These are phyloP conservation scores for Colletotrichum noveboracense DNA, from an alignment of 2,329 filamentous ascomycete genomes.

Conservation along the genomic window DNA sequence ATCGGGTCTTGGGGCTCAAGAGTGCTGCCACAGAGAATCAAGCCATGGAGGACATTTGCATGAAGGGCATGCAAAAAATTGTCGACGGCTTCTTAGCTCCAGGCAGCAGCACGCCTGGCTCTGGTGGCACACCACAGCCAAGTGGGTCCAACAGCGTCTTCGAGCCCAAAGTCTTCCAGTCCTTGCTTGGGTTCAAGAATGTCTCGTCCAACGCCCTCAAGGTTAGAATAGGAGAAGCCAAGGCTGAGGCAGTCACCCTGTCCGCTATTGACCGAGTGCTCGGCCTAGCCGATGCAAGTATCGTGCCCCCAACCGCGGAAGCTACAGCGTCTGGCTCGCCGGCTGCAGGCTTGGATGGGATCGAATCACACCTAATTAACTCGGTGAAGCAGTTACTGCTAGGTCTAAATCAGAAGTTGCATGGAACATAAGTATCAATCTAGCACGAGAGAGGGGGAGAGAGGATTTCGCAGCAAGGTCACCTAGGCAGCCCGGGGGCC, in stretches of 20 bases:
- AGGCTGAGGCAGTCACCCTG: constrained; percentile 51
- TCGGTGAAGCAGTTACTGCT: constrained; percentile 42
- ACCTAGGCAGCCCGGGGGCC: not conserved
- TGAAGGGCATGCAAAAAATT: constrained; percentile 46
- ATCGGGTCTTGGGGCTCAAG: constrained; percentile 55
- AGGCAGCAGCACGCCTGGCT: constrained; percentile 36
- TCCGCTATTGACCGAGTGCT: constrained; percentile 57
- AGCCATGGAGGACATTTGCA: constrained; percentile 52
- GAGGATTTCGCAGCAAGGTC: not conserved
- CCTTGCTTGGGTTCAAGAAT: constrained; percentile 50
- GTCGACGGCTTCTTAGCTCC: constrained; percentile 45
- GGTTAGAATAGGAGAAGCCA: constrained; percentile 41
- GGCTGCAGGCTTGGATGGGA: constrained; percentile 37
- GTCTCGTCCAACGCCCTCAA: constrained; percentile 49
- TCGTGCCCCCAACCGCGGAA: constrained; percentile 34
- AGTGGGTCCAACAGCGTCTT: constrained; percentile 25
- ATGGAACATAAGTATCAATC: constrained; percentile 2
- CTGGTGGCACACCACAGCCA: constrained; percentile 26
- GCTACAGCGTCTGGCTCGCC: constrained; percentile 5
- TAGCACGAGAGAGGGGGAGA: not conserved
- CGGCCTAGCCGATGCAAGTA: constrained; percentile 50
- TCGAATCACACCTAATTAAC: constrained; percentile 47
- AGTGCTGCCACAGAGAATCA: constrained; percentile 48
- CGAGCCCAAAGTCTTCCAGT: constrained; percentile 44
- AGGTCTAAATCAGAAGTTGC: constrained; percentile 44